phyloP scores from a whole-genome alignment of 1,284 basidiomycete genomes.

The Athelia psychrophila region DNA sequence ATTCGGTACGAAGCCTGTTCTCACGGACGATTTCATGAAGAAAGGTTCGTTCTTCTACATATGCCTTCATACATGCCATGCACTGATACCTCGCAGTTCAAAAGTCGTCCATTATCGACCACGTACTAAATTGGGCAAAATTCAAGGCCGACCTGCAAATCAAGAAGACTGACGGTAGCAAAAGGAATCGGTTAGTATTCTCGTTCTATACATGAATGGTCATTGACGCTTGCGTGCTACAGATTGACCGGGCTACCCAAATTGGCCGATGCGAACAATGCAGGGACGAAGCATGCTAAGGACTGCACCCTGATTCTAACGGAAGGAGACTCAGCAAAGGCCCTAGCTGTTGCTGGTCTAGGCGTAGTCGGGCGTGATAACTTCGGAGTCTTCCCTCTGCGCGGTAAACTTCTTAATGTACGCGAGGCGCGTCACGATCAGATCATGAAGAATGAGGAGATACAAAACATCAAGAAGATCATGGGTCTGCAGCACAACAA shows the following conservation, averaged over 20 bases:
- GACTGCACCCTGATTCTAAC: conserved; percentile 96
- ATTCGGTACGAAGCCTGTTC: conserved; percentile 83
- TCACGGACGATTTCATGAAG: conserved; percentile 95
- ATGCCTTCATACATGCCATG: background rate
- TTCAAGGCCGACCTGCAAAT: conserved; percentile 96
- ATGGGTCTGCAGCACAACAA: conserved; percentile 95
- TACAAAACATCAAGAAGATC: conserved; percentile 98
- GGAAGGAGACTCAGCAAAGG: conserved; percentile 99
- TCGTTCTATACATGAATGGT: conserved; percentile 4
- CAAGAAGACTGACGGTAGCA: conserved; percentile 96
- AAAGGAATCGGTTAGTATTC: conserved; percentile 72
- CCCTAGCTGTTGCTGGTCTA: conserved; percentile 92
- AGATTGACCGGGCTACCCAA: conserved; percentile 92
- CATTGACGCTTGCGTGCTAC: conserved; percentile 5
- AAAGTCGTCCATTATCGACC: conserved; percentile 91
- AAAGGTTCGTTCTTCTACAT: conserved; percentile 59
- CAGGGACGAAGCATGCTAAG: conserved; percentile 79
- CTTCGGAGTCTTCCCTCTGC: conserved; percentile 96
- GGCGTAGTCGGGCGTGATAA: conserved; percentile 95
- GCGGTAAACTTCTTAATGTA: conserved; percentile 97
- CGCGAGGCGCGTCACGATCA: conserved; percentile 95
- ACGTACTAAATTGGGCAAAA: conserved; percentile 93
- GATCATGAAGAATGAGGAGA: conserved; percentile 98
- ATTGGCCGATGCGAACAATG: conserved; percentile 97
- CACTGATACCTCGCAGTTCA: conserved; percentile 59